Evolutionary conservation across 2,329 filamentous ascomycete species (phyloP).

Genomic region (Aspergillus uvarum): DNA sequence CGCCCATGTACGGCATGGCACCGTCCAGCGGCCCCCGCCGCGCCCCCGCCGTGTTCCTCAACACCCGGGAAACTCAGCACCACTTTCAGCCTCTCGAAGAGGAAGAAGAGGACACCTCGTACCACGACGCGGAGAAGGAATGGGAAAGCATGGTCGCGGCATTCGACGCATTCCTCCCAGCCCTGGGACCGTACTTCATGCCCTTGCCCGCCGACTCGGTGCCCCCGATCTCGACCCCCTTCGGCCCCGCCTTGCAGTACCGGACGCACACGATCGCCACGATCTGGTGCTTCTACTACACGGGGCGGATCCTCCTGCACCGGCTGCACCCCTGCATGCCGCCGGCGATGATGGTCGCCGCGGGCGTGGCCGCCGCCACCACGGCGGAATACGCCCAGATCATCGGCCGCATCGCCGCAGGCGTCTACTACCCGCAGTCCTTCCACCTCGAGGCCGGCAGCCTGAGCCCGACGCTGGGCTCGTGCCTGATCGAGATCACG

Average conservation of each 20-base stretch:
- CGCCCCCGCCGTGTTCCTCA: slow-evolving; percentile 55
- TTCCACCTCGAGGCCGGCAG: slow-evolving; percentile 42
- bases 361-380: slow-evolving; percentile 70
- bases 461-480: slow-evolving; percentile 75
- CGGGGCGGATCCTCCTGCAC: slow-evolving; percentile 78
- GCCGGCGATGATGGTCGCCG: slow-evolving; percentile 82
- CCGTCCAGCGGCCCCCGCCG: slow-evolving; percentile 41
- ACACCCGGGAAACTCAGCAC: slow-evolving; percentile 12
- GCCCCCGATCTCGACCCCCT: slow-evolving; percentile 66
- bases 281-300: slow-evolving; percentile 84
- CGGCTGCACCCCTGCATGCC: slow-evolving; percentile 87
- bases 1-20: slow-evolving; percentile 52
- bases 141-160: slow-evolving; percentile 60
- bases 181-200: slow-evolving; percentile 73
- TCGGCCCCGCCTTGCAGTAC: slow-evolving; percentile 78
- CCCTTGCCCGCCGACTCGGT: slow-evolving; percentile 69
- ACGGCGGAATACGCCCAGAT: slow-evolving; percentile 70
- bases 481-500: slow-evolving; percentile 76
- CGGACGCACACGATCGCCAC: slow-evolving; percentile 83
- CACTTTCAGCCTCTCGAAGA: slow-evolving; percentile 44
- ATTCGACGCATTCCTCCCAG: slow-evolving; percentile 49
- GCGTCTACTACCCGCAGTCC: slow-evolving; percentile 53
- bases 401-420: slow-evolving; percentile 78
- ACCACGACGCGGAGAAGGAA: slow-evolving; percentile 69
- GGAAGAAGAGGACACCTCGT: slow-evolving; percentile 62